Percentiles rank a stretch among this genome's conserved stretches.
These are phyloP conservation scores for Diddensiella caesifluorescens DNA, from an alignment of 805 yeast species.

Conservation along the genomic window DNA sequence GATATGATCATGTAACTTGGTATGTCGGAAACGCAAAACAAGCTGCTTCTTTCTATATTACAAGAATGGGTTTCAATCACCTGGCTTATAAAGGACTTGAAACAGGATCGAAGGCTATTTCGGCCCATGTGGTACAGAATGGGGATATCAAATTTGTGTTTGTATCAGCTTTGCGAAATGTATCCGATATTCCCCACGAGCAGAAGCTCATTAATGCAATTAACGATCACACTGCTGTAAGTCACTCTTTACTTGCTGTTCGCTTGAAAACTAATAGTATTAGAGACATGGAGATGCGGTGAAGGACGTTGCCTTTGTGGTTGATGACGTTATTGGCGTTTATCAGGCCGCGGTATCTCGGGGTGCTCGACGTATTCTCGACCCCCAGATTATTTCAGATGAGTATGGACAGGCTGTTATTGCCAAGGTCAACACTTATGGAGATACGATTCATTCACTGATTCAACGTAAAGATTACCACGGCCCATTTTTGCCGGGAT, in stretches of 20 bases:
- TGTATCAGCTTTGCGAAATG: conserved; percentile 35
- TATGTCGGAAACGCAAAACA: conserved; percentile 70
- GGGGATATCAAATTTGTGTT: conserved; percentile 49
- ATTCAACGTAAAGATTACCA: conserved; percentile 41
- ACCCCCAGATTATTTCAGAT: conserved; percentile 36
- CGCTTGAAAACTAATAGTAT: background rate
- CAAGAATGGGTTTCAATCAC: conserved; percentile 56
- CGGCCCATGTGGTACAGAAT: conserved; percentile 57
- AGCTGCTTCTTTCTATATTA: conserved; percentile 49
- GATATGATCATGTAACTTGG: conserved; percentile 63
- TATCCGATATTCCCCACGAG: conserved; percentile 27
- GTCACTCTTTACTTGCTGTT: background rate
- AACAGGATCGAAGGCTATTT: conserved; percentile 51
- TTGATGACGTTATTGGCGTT: conserved; percentile 43
- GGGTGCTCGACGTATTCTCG: conserved; percentile 45
- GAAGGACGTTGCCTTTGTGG: conserved; percentile 68
- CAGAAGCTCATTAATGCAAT: conserved; percentile 34
- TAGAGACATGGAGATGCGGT: conserved; percentile 70
- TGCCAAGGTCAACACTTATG: conserved; percentile 51
- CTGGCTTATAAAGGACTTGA: conserved; percentile 65
- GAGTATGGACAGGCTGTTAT: conserved; percentile 44
- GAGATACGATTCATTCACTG: conserved; percentile 68
- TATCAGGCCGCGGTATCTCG: conserved; percentile 43
- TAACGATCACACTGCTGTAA: conserved; percentile 38
- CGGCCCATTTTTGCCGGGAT: conserved; percentile 53